These are phyloP conservation scores for Celoporthe dispersa DNA, from an alignment of 2,329 filamentous ascomycete genomes.

Conservation along the genomic window DNA sequence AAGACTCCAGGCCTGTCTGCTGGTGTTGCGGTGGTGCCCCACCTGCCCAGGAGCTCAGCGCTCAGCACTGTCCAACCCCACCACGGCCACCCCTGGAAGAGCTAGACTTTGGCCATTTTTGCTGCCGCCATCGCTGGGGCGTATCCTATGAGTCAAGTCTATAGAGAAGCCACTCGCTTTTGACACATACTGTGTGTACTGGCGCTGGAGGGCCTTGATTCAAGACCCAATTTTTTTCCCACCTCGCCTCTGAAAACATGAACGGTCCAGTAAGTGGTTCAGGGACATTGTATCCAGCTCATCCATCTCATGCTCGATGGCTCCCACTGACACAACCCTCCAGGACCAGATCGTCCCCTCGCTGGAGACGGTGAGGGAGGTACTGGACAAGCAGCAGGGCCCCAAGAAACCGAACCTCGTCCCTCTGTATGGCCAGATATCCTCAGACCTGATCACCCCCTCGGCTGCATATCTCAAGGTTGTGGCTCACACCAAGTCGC, in stretches of 20 bases:
- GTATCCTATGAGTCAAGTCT: conserved; percentile 14
- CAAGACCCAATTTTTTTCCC: conserved; percentile 20
- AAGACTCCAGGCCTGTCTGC: background rate
- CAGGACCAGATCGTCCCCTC: conserved; percentile 45
- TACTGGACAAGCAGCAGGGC: conserved; percentile 45
- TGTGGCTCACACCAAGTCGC: conserved; percentile 72
- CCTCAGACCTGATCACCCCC: conserved; percentile 91
- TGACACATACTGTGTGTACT: conserved; percentile 3
- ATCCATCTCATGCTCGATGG: conserved; percentile 24
- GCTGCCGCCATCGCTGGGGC: background rate
- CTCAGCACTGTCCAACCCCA: background rate
- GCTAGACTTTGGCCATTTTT: background rate
- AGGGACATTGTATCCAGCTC: conserved; percentile 13
- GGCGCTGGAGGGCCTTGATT: background rate
- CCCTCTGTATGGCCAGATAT: conserved; percentile 78
- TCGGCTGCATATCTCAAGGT: conserved; percentile 95
- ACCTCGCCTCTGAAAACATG: conserved; percentile 25
- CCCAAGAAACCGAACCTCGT: conserved; percentile 66
- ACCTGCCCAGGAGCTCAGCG: background rate
- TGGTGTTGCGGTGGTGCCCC: background rate
- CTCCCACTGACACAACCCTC: conserved; percentile 39
- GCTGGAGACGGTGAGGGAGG: conserved; percentile 50
- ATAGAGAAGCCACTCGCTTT: background rate
- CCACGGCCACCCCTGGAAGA: background rate
- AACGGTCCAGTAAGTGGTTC: conserved; percentile 27